Conservation (phyloP, 306 rosid genomes). For the Carpinus fangiana region DNA sequence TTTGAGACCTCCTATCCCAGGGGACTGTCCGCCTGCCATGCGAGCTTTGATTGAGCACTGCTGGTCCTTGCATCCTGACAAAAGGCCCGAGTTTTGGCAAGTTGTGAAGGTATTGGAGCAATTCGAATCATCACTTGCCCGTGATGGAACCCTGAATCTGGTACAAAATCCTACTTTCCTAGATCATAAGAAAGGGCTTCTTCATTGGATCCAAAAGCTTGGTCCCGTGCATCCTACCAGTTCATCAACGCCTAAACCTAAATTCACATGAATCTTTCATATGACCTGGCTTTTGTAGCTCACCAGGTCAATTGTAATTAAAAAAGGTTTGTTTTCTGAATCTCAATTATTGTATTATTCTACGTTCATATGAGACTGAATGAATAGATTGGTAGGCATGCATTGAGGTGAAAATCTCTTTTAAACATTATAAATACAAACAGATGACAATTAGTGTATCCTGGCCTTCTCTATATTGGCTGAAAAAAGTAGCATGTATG, state of each 20-base stretch:
- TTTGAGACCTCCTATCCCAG: slow-evolving; percentile 68
- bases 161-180: slow-evolving; percentile 44
- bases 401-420: slow-evolving; percentile 34
- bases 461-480: neutral
- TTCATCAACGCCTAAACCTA: slow-evolving; percentile 71
- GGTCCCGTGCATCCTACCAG: slow-evolving; percentile 55
- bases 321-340: slow-evolving; percentile 46
- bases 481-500: neutral
- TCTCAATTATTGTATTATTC: slow-evolving; percentile 39
- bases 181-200: slow-evolving; percentile 87
- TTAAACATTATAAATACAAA: slow-evolving; percentile 4
- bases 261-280: slow-evolving; percentile 58
- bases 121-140: slow-evolving; percentile 67
- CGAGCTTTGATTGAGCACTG: slow-evolving; percentile 84
- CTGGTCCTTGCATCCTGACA: slow-evolving; percentile 76
- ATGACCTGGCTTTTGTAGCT: slow-evolving; percentile 50
- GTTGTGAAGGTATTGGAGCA: slow-evolving; percentile 84
- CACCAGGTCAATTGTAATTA: slow-evolving; percentile 68
- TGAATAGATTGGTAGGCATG: slow-evolving; percentile 40
- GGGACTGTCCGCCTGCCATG: slow-evolving; percentile 65
- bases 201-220: slow-evolving; percentile 90
- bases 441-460: slow-evolving; percentile 8
- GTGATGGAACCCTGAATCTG: slow-evolving; percentile 62
- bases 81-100: slow-evolving; percentile 93
- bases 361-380: slow-evolving; percentile 38